A percentile compares a stretch with the other conserved stretches of the same genome.
Evolutionary conservation across 2,329 filamentous ascomycete genomes (phyloP).

Genomic region (Escovopsis sp.): DNA sequence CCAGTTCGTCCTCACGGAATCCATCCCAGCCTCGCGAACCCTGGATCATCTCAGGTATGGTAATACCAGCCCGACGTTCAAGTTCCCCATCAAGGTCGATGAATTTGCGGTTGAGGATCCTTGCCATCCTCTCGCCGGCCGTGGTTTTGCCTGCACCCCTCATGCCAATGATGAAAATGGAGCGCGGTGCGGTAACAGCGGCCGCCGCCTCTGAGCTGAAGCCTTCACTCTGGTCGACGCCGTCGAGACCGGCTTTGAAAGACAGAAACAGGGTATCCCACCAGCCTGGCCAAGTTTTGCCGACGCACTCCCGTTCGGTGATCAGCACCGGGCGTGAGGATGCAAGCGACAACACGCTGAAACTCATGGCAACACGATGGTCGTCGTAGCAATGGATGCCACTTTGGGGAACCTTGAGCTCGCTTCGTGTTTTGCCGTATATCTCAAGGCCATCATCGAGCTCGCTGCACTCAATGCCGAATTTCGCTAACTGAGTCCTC

Average conservation of each 20-base stretch:
- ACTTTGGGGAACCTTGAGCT: conserved; percentile 38
- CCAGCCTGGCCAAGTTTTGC: conserved; percentile 98
- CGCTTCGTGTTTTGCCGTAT: conserved; percentile 32
- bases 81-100: conserved; percentile 81
- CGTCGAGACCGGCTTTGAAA: conserved; percentile 64
- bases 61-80: conserved; percentile 55
- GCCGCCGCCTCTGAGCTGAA: conserved; percentile 6
- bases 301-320: conserved; percentile 80
- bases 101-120: conserved; percentile 59
- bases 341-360: conserved; percentile 70
- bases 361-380: conserved; percentile 96
- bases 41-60: conserved; percentile 76
- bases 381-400: conserved; percentile 91
- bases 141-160: conserved; percentile 94
- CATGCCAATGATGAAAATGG: conserved; percentile 94
- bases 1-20: conserved; percentile 67
- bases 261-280: conserved; percentile 76
- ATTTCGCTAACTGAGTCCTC: conserved; percentile 88
- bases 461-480: conserved; percentile 72
- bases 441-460: conserved; percentile 88
- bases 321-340: conserved; percentile 60
- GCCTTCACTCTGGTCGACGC: conserved; percentile 40
- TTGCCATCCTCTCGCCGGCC: conserved; percentile 70
- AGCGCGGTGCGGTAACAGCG: conserved; percentile 30
- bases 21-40: conserved; percentile 63